Evolutionary conservation across 768 basidiomycete species (phyloP).

Genomic region (Amanita polypyramis): DNA sequence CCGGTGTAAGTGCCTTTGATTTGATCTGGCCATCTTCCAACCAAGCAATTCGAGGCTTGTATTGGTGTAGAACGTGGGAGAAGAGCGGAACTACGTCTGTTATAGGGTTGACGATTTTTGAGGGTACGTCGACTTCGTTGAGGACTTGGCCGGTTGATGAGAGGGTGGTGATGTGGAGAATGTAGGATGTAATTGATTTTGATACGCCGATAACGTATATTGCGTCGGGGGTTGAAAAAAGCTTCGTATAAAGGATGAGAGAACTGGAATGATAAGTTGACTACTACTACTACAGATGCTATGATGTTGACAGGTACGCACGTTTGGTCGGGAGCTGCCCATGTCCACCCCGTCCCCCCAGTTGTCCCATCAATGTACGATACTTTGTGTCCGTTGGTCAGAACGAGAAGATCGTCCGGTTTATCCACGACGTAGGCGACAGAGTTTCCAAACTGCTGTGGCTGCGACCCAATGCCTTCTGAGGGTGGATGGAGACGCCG

Average conservation of each 20-base stretch:
- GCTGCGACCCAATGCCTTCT: conserved; percentile 34
- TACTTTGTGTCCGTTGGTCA: conserved; percentile 54
- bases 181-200: conserved; percentile 42
- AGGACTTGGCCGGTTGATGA: conserved; percentile 42
- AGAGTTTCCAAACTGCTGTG: conserved; percentile 46
- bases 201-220: conserved; percentile 50
- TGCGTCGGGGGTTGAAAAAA: conserved; percentile 40
- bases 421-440: conserved; percentile 24
- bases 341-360: conserved; percentile 58
- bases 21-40: conserved; percentile 40
- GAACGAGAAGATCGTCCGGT: conserved; percentile 28
- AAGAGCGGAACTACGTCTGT: conserved; percentile 21
- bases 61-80: conserved; percentile 11
- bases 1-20: conserved; percentile 24
- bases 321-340: conserved; percentile 62
- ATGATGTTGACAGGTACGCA: conserved; percentile 22
- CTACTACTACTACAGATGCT: background rate
- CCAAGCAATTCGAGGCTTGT: conserved; percentile 34
- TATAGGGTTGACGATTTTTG: conserved; percentile 27
- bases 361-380: conserved; percentile 35
- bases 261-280: conserved; percentile 31
- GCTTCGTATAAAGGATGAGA: conserved; percentile 49
- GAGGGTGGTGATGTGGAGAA: conserved; percentile 55
- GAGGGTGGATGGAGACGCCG: conserved; percentile 40
- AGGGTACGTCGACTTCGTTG: conserved; percentile 40